Percentiles rank a stretch among this genome's conserved stretches.
These are phyloP conservation scores for Aspergillus pseudoviridinutans DNA, from an alignment of 2,329 filamentous ascomycete genomes.

Conservation along the genomic window DNA sequence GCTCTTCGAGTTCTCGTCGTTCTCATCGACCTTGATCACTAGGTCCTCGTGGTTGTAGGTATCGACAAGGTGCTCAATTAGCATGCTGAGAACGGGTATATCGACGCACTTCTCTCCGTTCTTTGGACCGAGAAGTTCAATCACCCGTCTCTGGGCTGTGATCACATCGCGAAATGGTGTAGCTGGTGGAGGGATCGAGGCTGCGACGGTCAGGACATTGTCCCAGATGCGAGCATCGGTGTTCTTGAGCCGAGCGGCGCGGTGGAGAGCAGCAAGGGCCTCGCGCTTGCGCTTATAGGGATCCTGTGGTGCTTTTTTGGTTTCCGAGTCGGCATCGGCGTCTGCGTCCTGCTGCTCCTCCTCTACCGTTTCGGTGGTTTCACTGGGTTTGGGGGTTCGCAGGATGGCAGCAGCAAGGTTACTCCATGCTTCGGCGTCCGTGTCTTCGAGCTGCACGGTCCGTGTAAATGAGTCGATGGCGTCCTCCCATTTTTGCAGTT, in stretches of 20 bases:
- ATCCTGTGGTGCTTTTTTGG: conserved; percentile 34
- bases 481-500: conserved; percentile 69
- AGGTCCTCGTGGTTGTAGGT: conserved; percentile 37
- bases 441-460: conserved; percentile 78
- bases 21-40: conserved; percentile 34
- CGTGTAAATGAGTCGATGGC: conserved; percentile 81
- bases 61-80: conserved; percentile 68
- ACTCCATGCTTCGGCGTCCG: conserved; percentile 89
- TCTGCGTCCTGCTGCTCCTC: conserved; percentile 31
- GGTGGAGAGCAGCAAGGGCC: conserved; percentile 79
- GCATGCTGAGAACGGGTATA: conserved; percentile 62
- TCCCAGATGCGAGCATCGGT: conserved; percentile 95
- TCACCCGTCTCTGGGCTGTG: conserved; percentile 67
- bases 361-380: conserved; percentile 4
- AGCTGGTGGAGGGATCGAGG: conserved; percentile 66
- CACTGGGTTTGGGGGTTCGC: conserved; percentile 40
- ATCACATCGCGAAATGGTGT: conserved; percentile 69
- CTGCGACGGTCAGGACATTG: conserved; percentile 84
- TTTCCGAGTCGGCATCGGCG: conserved; percentile 16
- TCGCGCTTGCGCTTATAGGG: conserved; percentile 64
- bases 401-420: conserved; percentile 85
- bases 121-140: conserved; percentile 64
- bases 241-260: conserved; percentile 76
- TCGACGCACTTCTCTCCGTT: conserved; percentile 78
- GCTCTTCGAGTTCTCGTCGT: conserved; percentile 21